A percentile compares a stretch with the other conserved stretches of the same genome.
phyloP scores from a whole-genome alignment of 2,329 filamentous ascomycete species.

The Colletotrichum sp. region DNA sequence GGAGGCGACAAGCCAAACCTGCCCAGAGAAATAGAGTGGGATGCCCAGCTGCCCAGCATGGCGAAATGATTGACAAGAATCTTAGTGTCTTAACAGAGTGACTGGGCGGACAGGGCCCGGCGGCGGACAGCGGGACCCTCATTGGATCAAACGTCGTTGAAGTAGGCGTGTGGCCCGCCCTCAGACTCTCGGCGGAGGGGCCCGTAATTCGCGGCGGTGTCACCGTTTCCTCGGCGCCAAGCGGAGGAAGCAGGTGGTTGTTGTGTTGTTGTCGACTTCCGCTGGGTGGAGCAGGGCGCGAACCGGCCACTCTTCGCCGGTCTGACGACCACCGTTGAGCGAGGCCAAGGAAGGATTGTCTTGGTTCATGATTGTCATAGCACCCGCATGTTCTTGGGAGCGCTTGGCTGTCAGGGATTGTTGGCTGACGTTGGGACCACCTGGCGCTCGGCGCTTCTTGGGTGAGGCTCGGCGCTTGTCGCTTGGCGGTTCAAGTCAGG shows the following conservation, averaged over 20 bases:
- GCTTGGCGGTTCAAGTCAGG: conserved; percentile 10
- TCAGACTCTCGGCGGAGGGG: conserved; percentile 1
- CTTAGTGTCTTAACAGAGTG: conserved; percentile 2
- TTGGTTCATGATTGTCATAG: not conserved
- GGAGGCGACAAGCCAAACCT: not conserved
- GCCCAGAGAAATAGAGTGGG: conserved; percentile 3
- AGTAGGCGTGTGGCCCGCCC: not conserved
- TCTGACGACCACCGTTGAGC: not conserved
- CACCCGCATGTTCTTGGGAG: not conserved
- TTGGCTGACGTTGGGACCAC: not conserved
- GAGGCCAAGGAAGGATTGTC: conserved; percentile 1
- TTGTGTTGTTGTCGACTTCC: not conserved
- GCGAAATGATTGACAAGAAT: not conserved
- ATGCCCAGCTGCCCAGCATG: conserved; percentile 2
- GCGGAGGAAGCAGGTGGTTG: not conserved
- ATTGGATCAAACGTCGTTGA: not conserved
- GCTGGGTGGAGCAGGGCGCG: not conserved
- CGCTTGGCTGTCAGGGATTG: conserved; percentile 4
- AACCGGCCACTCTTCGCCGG: not conserved
- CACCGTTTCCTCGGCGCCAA: conserved; percentile 14
- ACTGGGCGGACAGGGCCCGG: not conserved
- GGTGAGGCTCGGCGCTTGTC: conserved; percentile 11
- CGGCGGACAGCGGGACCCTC: not conserved
- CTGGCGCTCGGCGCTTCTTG: conserved; percentile 12
- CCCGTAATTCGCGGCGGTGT: conserved; percentile 1